These are phyloP conservation scores for Sphaerulina musiva DNA, from an alignment of 2,329 filamentous ascomycete species.

Conservation along the genomic window DNA sequence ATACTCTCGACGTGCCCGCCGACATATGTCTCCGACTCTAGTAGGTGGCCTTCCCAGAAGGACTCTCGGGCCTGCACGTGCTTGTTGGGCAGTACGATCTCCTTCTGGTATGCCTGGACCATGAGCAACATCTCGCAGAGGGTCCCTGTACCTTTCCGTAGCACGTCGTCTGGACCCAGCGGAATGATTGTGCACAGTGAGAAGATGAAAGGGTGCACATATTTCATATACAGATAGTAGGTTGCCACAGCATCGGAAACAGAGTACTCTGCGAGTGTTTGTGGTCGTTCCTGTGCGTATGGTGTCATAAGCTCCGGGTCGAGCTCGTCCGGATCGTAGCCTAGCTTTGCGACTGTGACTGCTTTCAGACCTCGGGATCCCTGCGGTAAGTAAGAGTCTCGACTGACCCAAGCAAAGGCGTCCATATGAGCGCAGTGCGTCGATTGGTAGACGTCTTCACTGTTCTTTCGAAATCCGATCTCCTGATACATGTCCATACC, in stretches of 20 bases:
- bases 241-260: constrained; percentile 98
- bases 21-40: constrained; percentile 97
- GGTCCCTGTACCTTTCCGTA: constrained; percentile 94
- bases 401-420: constrained; percentile 97
- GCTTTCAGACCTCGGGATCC: constrained; percentile 96
- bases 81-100: constrained; percentile 93
- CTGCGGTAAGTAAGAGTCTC: constrained; percentile 95
- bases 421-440: constrained; percentile 98
- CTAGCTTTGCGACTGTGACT: constrained; percentile 94
- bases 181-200: constrained; percentile 95
- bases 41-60: constrained; percentile 92
- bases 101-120: constrained; percentile 91
- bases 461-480: constrained; percentile 93
- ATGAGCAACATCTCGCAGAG: constrained; percentile 99
- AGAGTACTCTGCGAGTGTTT: constrained; percentile 93
- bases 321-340: constrained; percentile 95
- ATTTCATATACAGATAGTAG: constrained; percentile 99
- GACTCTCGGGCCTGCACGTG: constrained; percentile 83
- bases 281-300: constrained; percentile 76
- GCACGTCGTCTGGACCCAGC: constrained; percentile 80
- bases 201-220: constrained; percentile 99
- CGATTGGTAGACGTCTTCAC: constrained; percentile 92
- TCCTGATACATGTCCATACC: constrained; percentile 99
- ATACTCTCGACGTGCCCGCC: constrained; percentile 99
- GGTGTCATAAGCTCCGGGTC: constrained; percentile 97